Evolutionary conservation across 208 protist genomes (phyloP), one percentile per base, ranked within the genome.

Genomic region (Leptomonas seymouri): DNA sequence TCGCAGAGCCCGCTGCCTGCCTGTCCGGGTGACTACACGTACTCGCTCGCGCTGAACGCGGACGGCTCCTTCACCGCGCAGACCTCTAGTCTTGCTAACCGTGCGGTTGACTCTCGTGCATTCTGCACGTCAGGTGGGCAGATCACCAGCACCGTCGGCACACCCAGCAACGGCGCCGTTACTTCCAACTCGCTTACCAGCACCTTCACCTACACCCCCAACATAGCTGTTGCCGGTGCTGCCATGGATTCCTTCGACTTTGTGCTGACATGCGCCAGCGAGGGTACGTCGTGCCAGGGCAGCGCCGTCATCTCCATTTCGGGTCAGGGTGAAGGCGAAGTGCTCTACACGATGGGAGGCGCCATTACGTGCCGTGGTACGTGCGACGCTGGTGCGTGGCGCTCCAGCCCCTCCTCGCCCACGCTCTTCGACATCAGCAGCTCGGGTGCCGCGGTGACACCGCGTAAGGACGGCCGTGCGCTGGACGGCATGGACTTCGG

Each of bases 291-390:
- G 51, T 87, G 82, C 60, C 18, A 41, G 4, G 81, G 74, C 54
- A 86, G 62, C 16, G 83, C 84, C 27, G 54, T 53, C 59, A 77
- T 91, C 27, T 53, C 68, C 25, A 71, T 76, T 15, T 58, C 68
- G 30, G 50, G 71, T 27, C 59, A 57, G 25, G 65, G 66, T 36
- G 48, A 58, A 12, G 66, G 57, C 21, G 51, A 64, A 14, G 71
- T 93, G 1, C 91, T 90, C 77, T 68, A 89, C 60, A 70, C 90
- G 34, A 54, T 79, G 60, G 50, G 77, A 4, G 82, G 76, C 42
- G 77, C 63, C 44, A 92, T 96, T 61, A 73, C 79, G 14, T 97
- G 91, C 78, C 80, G 84, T 23, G 91, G 91, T 16, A 93, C 85
- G 14, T 97, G 91, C 70, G 80, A 93, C 67, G 66, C 74, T 28